These are phyloP conservation scores for Pisolithus marmoratus DNA, from an alignment of 768 basidiomycete species.

Conservation along the genomic window DNA sequence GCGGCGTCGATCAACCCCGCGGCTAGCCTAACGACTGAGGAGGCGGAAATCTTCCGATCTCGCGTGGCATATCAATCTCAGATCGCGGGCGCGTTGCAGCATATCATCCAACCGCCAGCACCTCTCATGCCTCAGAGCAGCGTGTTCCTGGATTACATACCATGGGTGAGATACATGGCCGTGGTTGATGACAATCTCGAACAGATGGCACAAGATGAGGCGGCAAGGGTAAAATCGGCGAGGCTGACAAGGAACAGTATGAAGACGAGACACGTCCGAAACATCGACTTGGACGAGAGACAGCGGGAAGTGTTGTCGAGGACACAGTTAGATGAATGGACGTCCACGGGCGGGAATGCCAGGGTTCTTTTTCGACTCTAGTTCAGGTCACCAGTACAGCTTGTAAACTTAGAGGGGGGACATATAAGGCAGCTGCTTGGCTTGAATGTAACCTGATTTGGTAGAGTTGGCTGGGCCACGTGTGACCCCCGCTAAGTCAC, in stretches of 20 bases:
- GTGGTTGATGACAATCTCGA: slow-evolving; percentile 49
- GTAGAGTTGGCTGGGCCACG: slow-evolving; percentile 17
- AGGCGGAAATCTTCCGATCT: slow-evolving; percentile 25
- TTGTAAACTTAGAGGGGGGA: background rate
- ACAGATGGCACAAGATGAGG: slow-evolving; percentile 29
- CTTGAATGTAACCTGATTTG: slow-evolving; percentile 20
- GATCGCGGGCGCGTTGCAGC: slow-evolving; percentile 43
- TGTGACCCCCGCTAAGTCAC: slow-evolving; percentile 24
- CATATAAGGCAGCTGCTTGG: slow-evolving; percentile 6
- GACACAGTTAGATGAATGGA: slow-evolving; percentile 15
- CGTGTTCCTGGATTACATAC: slow-evolving; percentile 64
- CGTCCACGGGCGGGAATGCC: no score
- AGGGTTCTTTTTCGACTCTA: no score
- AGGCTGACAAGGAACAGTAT: slow-evolving; percentile 58
- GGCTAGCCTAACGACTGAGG: slow-evolving; percentile 16
- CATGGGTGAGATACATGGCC: slow-evolving; percentile 63
- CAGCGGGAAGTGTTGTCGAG: slow-evolving; percentile 29
- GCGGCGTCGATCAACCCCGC: slow-evolving; percentile 31
- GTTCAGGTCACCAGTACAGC: background rate
- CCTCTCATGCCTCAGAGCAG: slow-evolving; percentile 39
- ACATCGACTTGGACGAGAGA: slow-evolving; percentile 34
- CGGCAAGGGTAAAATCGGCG: slow-evolving; percentile 24
- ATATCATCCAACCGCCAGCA: slow-evolving; percentile 38
- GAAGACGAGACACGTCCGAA: slow-evolving; percentile 37
- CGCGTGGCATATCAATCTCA: slow-evolving; percentile 41